phyloP scores from a whole-genome alignment of 176 grass and related monocot species.

The Eragrostis nindensis region DNA sequence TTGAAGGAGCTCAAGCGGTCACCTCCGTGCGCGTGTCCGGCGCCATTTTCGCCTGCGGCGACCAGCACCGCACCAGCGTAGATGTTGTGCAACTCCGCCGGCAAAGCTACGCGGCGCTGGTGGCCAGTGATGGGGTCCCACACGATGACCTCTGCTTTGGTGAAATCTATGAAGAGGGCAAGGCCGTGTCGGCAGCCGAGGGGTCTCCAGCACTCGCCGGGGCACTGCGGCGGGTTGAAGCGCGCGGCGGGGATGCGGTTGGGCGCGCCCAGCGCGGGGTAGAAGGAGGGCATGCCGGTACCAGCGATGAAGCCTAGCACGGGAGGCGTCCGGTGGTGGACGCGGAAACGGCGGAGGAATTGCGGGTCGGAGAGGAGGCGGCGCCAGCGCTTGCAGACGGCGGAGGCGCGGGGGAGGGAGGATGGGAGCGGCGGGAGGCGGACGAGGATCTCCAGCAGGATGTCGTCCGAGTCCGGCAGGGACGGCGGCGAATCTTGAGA shows the following conservation, averaged over 20 bases:
- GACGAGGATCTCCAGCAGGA: background rate
- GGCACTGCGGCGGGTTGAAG: background rate
- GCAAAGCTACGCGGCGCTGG: background rate
- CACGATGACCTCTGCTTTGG: background rate
- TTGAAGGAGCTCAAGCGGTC: conserved; percentile 14
- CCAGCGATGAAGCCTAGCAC: background rate
- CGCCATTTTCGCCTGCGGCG: background rate
- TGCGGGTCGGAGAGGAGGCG: background rate
- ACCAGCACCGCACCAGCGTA: background rate
- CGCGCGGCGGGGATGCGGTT: background rate
- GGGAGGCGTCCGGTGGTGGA: background rate
- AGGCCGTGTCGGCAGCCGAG: conserved; percentile 18
- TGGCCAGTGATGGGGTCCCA: conserved; percentile 15
- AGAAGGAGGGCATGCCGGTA: background rate
- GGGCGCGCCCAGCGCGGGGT: conserved; percentile 1
- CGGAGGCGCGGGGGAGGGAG: background rate
- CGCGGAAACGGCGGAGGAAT: background rate
- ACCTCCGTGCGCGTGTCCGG: background rate
- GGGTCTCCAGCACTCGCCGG: background rate
- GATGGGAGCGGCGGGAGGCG: background rate
- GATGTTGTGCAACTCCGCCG: background rate
- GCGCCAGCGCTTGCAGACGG: background rate
- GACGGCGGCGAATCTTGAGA: background rate
- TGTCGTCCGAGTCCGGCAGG: background rate
- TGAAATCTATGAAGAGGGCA: background rate